These are phyloP conservation scores for Cordyceps cateniannulata DNA, from an alignment of 2,329 filamentous ascomycete genomes.

Conservation along the genomic window DNA sequence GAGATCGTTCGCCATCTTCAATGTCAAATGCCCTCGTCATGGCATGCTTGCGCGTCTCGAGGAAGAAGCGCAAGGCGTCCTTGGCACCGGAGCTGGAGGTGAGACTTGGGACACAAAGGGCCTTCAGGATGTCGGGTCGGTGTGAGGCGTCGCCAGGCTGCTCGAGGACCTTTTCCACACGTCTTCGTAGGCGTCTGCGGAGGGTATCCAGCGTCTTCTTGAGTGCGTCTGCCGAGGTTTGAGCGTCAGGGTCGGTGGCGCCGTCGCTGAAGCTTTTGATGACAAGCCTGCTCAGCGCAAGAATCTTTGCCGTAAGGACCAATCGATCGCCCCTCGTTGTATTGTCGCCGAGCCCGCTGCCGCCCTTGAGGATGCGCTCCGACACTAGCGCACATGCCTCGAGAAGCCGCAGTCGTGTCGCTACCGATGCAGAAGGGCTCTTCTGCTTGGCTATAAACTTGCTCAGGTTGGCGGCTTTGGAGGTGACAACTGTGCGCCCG, in stretches of 20 bases:
- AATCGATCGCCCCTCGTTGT: conserved; percentile 42
- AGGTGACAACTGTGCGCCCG: conserved; percentile 63
- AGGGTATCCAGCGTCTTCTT: conserved; percentile 58
- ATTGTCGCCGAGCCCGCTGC: conserved; percentile 23
- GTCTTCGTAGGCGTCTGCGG: conserved; percentile 56
- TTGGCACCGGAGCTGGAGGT: conserved; percentile 71
- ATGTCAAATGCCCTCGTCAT: conserved; percentile 56
- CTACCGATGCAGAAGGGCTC: conserved; percentile 23
- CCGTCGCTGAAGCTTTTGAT: conserved; percentile 62
- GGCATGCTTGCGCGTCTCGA: conserved; percentile 63
- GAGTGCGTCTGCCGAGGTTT: conserved; percentile 47
- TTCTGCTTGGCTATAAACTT: conserved; percentile 33
- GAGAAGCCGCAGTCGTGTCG: conserved; percentile 43
- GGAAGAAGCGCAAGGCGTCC: conserved; percentile 73
- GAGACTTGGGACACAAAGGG: conserved; percentile 75
- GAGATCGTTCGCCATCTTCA: conserved; percentile 35
- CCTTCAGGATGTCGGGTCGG: conserved; percentile 56
- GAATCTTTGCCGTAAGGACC: conserved; percentile 59
- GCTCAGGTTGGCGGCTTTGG: conserved; percentile 54
- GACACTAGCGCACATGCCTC: conserved; percentile 45
- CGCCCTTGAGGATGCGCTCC: conserved; percentile 41
- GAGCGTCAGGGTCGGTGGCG: conserved; percentile 25
- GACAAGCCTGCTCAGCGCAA: conserved; percentile 70
- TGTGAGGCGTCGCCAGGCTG: conserved; percentile 48
- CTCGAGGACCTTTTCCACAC: conserved; percentile 63